Evolutionary conservation across 441 rosid genomes (phyloP).

Genomic region (Cnidoscolus chayamansa): DNA sequence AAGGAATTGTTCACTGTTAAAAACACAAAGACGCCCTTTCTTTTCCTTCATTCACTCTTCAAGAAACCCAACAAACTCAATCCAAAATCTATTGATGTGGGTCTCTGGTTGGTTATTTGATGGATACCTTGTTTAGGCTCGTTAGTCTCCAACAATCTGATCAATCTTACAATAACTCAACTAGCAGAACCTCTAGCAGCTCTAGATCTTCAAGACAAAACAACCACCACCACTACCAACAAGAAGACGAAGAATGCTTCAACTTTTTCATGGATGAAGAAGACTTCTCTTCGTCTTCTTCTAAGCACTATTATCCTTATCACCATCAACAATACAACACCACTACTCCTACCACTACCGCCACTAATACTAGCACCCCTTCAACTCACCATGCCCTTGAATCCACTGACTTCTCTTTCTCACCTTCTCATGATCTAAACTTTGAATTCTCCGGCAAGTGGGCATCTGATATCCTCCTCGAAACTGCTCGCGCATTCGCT

Average conservation of each 20-base stretch:
- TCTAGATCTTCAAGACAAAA: constrained; percentile 67
- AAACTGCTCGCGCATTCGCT: constrained; percentile 65
- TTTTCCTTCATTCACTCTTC: neutral
- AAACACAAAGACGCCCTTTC: constrained; percentile 28
- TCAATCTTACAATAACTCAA: constrained; percentile 51
- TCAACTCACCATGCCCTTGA: constrained; percentile 36
- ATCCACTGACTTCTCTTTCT: constrained; percentile 49
- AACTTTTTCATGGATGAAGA: constrained; percentile 98
- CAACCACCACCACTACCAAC: constrained; percentile 38
- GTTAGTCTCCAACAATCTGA: constrained; percentile 73
- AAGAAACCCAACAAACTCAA: constrained; percentile 4
- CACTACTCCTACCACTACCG: constrained; percentile 24
- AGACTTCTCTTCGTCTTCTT: constrained; percentile 92
- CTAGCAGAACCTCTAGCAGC: constrained; percentile 75
- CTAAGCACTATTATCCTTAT: constrained; percentile 44
- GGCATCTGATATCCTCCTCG: constrained; percentile 65
- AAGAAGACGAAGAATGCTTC: constrained; percentile 84
- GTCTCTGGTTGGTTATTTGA: constrained; percentile 35
- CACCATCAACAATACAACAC: constrained; percentile 20
- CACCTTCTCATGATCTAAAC: constrained; percentile 45
- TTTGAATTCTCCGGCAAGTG: constrained; percentile 69
- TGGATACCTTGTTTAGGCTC: constrained; percentile 94
- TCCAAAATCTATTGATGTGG: constrained; percentile 46
- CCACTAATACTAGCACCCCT: constrained; percentile 36
- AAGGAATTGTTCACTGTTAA: constrained; percentile 26